These are phyloP conservation scores for Chlorophyllum brunneum DNA, from an alignment of 768 basidiomycete species.

Conservation along the genomic window DNA sequence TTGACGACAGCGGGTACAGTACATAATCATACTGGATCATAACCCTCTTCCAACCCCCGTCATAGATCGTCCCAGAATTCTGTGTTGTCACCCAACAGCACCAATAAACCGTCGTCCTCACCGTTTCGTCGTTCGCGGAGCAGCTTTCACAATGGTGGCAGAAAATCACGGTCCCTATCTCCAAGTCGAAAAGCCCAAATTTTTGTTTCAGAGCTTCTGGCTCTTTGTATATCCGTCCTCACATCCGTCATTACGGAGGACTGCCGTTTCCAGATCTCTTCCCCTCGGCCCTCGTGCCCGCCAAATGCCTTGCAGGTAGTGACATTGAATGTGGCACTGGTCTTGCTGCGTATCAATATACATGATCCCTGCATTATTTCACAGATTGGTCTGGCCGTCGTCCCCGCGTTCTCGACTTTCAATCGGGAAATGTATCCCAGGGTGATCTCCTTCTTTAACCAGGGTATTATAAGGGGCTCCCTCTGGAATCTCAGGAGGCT, in stretches of 20 bases:
- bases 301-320: conserved; percentile 75
- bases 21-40: not conserved
- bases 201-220: conserved; percentile 49
- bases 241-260: conserved; percentile 68
- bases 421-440: conserved; percentile 55
- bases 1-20: conserved; percentile 44
- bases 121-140: conserved; percentile 43
- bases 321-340: conserved; percentile 67
- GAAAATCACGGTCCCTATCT: conserved; percentile 51
- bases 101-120: conserved; percentile 21
- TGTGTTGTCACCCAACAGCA: not conserved
- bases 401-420: conserved; percentile 77
- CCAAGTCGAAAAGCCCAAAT: conserved; percentile 26
- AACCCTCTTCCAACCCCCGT: not conserved
- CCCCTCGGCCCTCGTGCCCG: conserved; percentile 61
- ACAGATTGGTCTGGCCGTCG: conserved; percentile 60
- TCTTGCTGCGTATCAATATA: conserved; percentile 53
- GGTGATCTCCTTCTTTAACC: conserved; percentile 67
- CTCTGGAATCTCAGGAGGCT: conserved; percentile 42
- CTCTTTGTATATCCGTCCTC: conserved; percentile 55
- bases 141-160: conserved; percentile 38
- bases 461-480: conserved; percentile 49
- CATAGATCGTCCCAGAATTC: not conserved
- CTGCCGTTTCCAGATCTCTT: conserved; percentile 59
- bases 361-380: conserved; percentile 49